Base-by-base conservation (phyloP, 139 green algal species). In the Ettlia oleoabundans region DNA sequence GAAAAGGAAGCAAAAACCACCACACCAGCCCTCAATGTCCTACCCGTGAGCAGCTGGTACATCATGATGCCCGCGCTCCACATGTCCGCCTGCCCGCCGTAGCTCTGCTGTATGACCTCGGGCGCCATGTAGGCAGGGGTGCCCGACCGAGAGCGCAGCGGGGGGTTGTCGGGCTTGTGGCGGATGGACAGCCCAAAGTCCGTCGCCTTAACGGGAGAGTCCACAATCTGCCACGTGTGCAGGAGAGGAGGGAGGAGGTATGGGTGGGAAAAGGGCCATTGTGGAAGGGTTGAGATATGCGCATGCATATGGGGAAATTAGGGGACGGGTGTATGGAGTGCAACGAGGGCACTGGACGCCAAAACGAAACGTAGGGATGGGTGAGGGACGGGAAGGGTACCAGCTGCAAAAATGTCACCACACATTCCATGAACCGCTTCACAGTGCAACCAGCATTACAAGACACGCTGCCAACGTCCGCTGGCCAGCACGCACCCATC, bases 61-160 rank as follows among this genome's bases (percentile, higher is more conserved):
- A 93, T 94, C 42, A 98, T 89, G 88, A 98, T 97, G 69, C 95
- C 95, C 47, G 95, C 93, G 40, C 85, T 93, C 95, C 95, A 98
- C 24, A 98, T 81, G 88, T 98, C 95, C 18, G 85, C 88, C 76
- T 92, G 86, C 69, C 92, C 85, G 73, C 91, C 89, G 81, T 98
- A 97, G 24, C 78, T 91, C 85, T 97, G 95, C 86, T 93, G 89
- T n/a, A 96, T 93, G 30, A 97, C 88, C 51, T 93, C 72, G 18
- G 93, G 93, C 0, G 94, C 94, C 93, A 98, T 97, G 93, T 97
- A 98, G 7, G 93, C 94, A 2, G 94, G 94, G 0, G 94, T 98
- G 43, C 95, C 95, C 63, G 87, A 93, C 32, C 94, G 86, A 0
- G 91, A 95, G 42, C 89, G 95, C 15, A 98, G 85, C 72, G 92